Conservation (phyloP, 2,329 filamentous ascomycete species). For the Colletotrichum aenigma region DNA sequence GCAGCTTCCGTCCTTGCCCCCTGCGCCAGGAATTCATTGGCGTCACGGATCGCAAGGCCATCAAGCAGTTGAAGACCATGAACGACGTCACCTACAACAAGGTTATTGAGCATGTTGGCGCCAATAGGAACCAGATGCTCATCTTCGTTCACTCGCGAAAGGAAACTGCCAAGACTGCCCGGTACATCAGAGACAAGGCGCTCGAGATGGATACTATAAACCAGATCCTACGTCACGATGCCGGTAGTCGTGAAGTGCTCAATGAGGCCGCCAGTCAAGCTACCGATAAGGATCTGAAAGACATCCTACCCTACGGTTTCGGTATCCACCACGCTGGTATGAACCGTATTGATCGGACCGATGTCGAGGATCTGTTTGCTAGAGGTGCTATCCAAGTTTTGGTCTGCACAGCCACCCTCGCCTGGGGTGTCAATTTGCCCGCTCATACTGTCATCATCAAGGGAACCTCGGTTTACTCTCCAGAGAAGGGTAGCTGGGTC, state of each 20-base stretch:
- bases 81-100: conserved; percentile 99
- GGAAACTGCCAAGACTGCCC: conserved; percentile 96
- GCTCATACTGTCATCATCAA: conserved; percentile 99
- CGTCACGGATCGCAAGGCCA: conserved; percentile 96
- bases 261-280: conserved; percentile 83
- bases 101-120: conserved; percentile 93
- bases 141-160: conserved; percentile 99
- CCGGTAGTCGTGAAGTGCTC: conserved; percentile 86
- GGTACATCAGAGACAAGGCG: conserved; percentile 94
- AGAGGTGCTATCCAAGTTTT: conserved; percentile 93
- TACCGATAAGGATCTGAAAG: conserved; percentile 87
- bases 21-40: conserved; percentile 97
- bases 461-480: conserved; percentile 96
- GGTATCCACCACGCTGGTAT: conserved; percentile 99
- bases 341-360: conserved; percentile 91
- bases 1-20: conserved; percentile 90
- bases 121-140: conserved; percentile 94
- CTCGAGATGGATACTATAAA: conserved; percentile 97
- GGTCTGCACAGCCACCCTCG: conserved; percentile 96
- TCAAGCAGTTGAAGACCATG: conserved; percentile 99
- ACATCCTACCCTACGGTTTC: conserved; percentile 93
- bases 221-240: conserved; percentile 91
- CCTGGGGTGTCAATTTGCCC: conserved; percentile 98
- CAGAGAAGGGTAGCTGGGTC: conserved; percentile 98
- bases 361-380: conserved; percentile 93